phyloP scores from a whole-genome alignment of 495 filamentous ascomycete genomes.

The Talaromyces trachyspermus region DNA sequence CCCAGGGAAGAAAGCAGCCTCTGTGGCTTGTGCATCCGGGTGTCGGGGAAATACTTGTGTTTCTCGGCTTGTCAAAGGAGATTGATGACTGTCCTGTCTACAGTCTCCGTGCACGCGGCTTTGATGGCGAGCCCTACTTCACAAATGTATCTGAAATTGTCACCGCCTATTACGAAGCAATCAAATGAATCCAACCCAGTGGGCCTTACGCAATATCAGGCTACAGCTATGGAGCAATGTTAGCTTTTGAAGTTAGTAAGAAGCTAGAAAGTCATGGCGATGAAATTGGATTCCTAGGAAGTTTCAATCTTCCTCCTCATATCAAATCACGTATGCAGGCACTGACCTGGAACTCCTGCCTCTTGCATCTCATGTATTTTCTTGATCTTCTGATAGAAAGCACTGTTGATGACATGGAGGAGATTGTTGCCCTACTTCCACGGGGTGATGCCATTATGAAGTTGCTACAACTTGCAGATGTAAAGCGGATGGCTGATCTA shows the following conservation, averaged over 20 bases:
- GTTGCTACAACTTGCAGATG: constrained; percentile 21
- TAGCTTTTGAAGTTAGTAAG: constrained; percentile 50
- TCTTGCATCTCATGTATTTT: constrained; percentile 45
- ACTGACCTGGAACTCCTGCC: constrained; percentile 36
- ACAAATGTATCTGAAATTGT: constrained; percentile 20
- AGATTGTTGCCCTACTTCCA: constrained; percentile 9
- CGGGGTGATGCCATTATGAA: constrained; percentile 17
- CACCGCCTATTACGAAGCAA: constrained; percentile 32
- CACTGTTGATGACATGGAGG: constrained; percentile 15
- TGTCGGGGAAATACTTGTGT: constrained; percentile 46
- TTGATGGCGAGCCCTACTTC: constrained; percentile 29
- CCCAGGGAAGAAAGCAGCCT: constrained; percentile 34
- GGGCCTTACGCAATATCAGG: constrained; percentile 53
- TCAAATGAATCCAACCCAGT: constrained; percentile 38
- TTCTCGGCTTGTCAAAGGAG: constrained; percentile 37
- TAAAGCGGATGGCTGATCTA: constrained; percentile 28
- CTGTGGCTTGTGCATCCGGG: constrained; percentile 49
- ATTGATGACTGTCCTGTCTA: constrained; percentile 41
- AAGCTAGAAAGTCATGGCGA: constrained; percentile 28
- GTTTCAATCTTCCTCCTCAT: constrained; percentile 40
- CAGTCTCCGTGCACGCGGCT: constrained; percentile 42
- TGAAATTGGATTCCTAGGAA: constrained; percentile 21
- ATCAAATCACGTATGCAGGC: constrained; percentile 45
- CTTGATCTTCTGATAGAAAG: constrained; percentile 35
- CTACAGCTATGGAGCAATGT: constrained; percentile 46